phyloP scores from a whole-genome alignment of 257 asterid genomes.

The Anisodus acutangulus region DNA sequence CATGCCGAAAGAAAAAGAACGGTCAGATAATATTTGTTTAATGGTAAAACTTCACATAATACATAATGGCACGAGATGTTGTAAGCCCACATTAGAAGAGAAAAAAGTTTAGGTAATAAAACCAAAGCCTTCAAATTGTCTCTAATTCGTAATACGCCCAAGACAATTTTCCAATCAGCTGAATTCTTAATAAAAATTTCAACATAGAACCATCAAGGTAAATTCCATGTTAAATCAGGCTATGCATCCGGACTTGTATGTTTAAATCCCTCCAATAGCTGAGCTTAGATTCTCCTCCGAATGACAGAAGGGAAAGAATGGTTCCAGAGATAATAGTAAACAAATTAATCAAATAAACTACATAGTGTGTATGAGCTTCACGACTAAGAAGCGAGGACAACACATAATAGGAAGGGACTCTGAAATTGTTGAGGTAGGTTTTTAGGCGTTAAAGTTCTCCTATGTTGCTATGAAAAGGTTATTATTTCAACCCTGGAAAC shows the following conservation, averaged over 20 bases:
- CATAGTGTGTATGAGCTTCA: not conserved
- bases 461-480: not conserved
- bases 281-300: not conserved
- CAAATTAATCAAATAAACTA: not conserved
- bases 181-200: not conserved
- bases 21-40: not conserved
- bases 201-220: not conserved
- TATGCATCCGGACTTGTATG: not conserved
- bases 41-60: not conserved
- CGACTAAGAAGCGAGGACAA: not conserved
- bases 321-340: not conserved
- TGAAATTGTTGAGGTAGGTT: not conserved
- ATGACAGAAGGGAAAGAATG: not conserved
- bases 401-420: not conserved
- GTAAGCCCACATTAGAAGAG: not conserved
- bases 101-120: not conserved
- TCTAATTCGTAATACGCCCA: not conserved
- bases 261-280: not conserved
- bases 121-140: constrained; percentile 10
- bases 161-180: constrained; percentile 7
- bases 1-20: not conserved
- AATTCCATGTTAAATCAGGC: not conserved
- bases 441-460: constrained; percentile 7
- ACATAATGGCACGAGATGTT: not conserved
- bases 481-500: constrained; percentile 7